These are phyloP conservation scores for Herpotrichia juniperi DNA, from an alignment of 2,329 filamentous ascomycete species.

Conservation along the genomic window DNA sequence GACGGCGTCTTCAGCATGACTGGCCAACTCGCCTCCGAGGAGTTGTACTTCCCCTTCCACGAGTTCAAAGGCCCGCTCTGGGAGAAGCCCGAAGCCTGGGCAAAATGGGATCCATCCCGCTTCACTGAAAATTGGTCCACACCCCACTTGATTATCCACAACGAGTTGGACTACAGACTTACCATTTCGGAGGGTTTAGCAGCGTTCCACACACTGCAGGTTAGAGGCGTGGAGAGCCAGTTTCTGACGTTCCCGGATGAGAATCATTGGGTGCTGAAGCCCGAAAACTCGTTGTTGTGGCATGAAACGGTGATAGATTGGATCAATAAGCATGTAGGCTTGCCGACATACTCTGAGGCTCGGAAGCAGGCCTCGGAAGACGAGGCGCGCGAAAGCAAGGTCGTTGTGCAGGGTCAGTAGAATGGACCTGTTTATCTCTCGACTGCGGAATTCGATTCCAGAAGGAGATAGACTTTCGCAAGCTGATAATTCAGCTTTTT, in stretches of 20 bases:
- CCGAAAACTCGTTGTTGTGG: conserved; percentile 90
- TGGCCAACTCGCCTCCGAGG: conserved; percentile 57
- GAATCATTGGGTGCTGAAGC: conserved; percentile 85
- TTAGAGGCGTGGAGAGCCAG: conserved; percentile 74
- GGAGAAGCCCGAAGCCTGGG: conserved; percentile 55
- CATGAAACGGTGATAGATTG: conserved; percentile 83
- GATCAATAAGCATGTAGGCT: conserved; percentile 66
- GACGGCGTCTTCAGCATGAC: conserved; percentile 78
- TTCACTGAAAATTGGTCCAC: conserved; percentile 76
- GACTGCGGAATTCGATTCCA: too few relatives aligned
- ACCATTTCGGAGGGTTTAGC: conserved; percentile 84
- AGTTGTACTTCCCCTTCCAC: conserved; percentile 59
- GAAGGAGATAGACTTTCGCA: too few relatives aligned
- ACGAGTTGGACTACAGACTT: conserved; percentile 85
- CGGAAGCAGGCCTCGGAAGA: conserved; percentile 10
- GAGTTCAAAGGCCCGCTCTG: conserved; percentile 46
- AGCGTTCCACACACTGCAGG: conserved; percentile 85
- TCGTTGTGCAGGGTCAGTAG: not conserved
- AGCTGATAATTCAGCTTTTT: too few relatives aligned
- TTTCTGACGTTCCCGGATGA: conserved; percentile 83
- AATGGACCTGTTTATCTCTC: too few relatives aligned
- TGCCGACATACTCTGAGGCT: conserved; percentile 50
- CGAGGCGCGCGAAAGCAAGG: not conserved
- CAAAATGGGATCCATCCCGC: conserved; percentile 62
- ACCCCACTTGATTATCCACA: conserved; percentile 89